These are phyloP conservation scores for Blastobotrys robertii DNA, from an alignment of 805 yeast species.

Conservation along the genomic window DNA sequence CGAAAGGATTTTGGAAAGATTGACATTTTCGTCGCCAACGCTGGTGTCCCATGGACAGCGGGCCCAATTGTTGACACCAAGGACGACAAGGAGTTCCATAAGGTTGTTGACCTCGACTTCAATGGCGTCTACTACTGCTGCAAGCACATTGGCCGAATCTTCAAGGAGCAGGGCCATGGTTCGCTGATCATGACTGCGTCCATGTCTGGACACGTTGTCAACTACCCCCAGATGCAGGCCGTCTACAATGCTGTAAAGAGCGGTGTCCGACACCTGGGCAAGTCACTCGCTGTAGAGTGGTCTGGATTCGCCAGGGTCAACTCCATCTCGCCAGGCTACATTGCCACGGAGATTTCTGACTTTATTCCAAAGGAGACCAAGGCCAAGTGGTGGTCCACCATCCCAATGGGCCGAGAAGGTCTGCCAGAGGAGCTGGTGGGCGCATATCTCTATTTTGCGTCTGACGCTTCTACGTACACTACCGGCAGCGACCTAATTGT, in stretches of 20 bases:
- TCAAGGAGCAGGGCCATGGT: constrained; percentile 65
- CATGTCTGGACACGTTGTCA: constrained; percentile 82
- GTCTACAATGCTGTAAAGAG: constrained; percentile 84
- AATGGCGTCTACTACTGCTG: constrained; percentile 77
- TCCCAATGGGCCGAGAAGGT: constrained; percentile 71
- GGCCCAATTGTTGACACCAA: constrained; percentile 45
- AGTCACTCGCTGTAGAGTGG: constrained; percentile 81
- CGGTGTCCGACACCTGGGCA: constrained; percentile 64
- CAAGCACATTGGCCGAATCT: constrained; percentile 60
- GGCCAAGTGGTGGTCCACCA: constrained; percentile 40
- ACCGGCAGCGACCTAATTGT: constrained; percentile 69
- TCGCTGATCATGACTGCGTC: constrained; percentile 79
- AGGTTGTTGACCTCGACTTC: constrained; percentile 63
- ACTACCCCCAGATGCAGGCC: constrained; percentile 80
- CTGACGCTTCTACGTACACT: constrained; percentile 71
- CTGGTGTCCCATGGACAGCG: constrained; percentile 75
- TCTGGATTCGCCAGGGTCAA: constrained; percentile 81
- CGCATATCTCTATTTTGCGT: constrained; percentile 69
- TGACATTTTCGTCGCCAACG: constrained; percentile 81
- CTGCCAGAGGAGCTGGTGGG: constrained; percentile 66
- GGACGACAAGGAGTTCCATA: constrained; percentile 55
- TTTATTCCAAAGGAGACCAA: constrained; percentile 36
- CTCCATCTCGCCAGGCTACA: constrained; percentile 80
- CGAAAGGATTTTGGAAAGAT: constrained; percentile 65
- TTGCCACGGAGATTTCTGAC: constrained; percentile 56